These are phyloP conservation scores for Pythium utonaiense DNA, from an alignment of 352 stramenopile species.

Conservation along the genomic window DNA sequence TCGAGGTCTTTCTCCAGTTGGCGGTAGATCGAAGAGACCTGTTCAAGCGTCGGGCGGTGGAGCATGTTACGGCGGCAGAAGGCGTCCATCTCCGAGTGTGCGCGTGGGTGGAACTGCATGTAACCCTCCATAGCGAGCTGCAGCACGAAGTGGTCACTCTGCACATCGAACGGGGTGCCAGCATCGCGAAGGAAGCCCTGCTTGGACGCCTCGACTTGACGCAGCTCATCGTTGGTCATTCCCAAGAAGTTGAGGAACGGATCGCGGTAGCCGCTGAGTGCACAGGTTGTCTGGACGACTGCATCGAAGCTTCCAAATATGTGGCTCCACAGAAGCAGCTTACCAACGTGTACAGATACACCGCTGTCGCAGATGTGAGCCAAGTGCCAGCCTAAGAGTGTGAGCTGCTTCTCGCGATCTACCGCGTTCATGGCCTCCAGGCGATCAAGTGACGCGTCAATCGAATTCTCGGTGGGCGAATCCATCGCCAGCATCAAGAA, in stretches of 20 bases:
- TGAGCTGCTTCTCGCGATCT: slow-evolving; percentile 32
- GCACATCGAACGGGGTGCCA: slow-evolving; percentile 32
- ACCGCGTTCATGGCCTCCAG: slow-evolving; percentile 81
- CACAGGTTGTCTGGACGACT: slow-evolving; percentile 61
- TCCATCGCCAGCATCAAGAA: slow-evolving; percentile 94
- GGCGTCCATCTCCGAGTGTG: slow-evolving; percentile 32
- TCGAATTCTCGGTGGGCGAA: slow-evolving; percentile 85
- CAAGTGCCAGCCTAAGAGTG: slow-evolving; percentile 71
- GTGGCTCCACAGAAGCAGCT: slow-evolving; percentile 68
- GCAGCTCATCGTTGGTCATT: slow-evolving; percentile 56
- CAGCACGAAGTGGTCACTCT: slow-evolving; percentile 73
- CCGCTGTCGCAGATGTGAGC: slow-evolving; percentile 65
- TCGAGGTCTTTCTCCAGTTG: slow-evolving; percentile 63
- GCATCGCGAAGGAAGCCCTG: slow-evolving; percentile 45
- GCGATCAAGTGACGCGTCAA: slow-evolving; percentile 89
- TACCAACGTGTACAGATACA: slow-evolving; percentile 65
- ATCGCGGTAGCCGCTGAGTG: slow-evolving; percentile 72
- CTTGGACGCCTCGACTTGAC: slow-evolving; percentile 54
- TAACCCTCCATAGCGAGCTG: slow-evolving; percentile 65
- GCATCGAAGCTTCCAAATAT: slow-evolving; percentile 61
- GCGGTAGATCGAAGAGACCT: slow-evolving; percentile 65
- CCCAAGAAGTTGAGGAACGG: slow-evolving; percentile 70
- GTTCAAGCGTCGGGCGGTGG: slow-evolving; percentile 55
- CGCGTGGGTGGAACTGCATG: slow-evolving; percentile 35
- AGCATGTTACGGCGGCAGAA: slow-evolving; percentile 71